These are phyloP conservation scores for Macrolepiota albuminosa DNA, from an alignment of 768 basidiomycete species.

Conservation along the genomic window DNA sequence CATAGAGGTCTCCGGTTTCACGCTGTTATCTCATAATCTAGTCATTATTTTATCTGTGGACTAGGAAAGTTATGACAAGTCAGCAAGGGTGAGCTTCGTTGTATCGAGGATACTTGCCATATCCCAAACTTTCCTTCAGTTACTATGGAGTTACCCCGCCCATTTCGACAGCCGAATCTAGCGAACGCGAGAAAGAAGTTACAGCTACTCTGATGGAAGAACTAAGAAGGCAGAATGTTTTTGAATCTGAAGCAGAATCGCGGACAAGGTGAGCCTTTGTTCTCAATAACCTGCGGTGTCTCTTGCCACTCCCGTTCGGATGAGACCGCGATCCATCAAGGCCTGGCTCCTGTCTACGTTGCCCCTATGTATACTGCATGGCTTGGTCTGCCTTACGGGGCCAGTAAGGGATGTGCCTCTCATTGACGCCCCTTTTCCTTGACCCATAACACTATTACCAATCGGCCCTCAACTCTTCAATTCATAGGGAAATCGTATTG, in stretches of 20 bases:
- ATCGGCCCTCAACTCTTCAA: constrained; percentile 15
- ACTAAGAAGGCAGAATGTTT: constrained; percentile 76
- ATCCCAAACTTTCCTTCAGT: constrained; percentile 31
- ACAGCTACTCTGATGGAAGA: constrained; percentile 88
- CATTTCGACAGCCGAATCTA: constrained; percentile 74
- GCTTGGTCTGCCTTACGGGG: constrained; percentile 3
- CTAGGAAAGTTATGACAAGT: constrained; percentile 8
- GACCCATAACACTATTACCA: constrained; percentile 2
- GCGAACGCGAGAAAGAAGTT: constrained; percentile 75
- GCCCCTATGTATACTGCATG: constrained; percentile 1
- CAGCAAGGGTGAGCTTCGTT: constrained; percentile 25
- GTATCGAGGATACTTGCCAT: background rate
- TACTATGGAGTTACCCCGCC: constrained; percentile 83
- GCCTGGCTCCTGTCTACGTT: constrained; percentile 1
- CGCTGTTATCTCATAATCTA: background rate
- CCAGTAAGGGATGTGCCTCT: constrained; percentile 8
- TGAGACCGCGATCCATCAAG: constrained; percentile 11
- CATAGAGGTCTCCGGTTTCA: background rate
- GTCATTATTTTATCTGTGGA: background rate
- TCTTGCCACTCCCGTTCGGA: constrained; percentile 1
- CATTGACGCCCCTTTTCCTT: constrained; percentile 5
- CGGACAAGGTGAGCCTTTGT: constrained; percentile 68
- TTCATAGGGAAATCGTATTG: constrained; percentile 82
- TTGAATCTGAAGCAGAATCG: constrained; percentile 87
- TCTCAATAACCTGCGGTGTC: constrained; percentile 7